Percentiles rank a stretch among this genome's conserved stretches.
phyloP scores from a whole-genome alignment of 768 basidiomycete species.

The Phlebiopsis flavidoalba region DNA sequence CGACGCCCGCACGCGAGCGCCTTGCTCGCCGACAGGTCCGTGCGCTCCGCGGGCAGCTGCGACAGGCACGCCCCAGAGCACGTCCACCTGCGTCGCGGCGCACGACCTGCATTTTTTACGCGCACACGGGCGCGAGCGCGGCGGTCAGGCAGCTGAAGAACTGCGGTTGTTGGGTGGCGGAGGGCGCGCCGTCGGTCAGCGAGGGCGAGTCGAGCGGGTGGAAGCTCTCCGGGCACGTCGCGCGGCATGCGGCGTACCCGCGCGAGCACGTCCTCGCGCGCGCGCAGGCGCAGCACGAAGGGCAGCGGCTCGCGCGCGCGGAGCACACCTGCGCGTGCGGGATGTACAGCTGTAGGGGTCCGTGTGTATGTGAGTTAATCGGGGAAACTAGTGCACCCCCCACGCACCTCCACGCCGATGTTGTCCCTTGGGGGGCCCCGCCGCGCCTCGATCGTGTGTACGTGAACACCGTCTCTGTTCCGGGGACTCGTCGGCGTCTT shows the following conservation, averaged over 20 bases:
- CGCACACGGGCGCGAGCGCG: conserved; percentile 1
- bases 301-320: conserved; percentile 21
- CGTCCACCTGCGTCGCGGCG: conserved; percentile 12
- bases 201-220: conserved; percentile 15
- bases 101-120: conserved; percentile 3
- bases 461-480: conserved; percentile 20
- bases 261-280: conserved; percentile 16
- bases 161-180: conserved; percentile 11
- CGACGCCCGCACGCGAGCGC: conserved; percentile 17
- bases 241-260: conserved; percentile 17
- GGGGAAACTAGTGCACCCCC: background rate
- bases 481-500: conserved; percentile 13
- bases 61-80: background rate
- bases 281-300: conserved; percentile 21
- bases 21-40: conserved; percentile 10
- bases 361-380: background rate
- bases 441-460: conserved; percentile 12
- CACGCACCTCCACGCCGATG: conserved; percentile 18
- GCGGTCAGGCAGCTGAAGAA: conserved; percentile 1
- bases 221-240: conserved; percentile 20
- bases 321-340: conserved; percentile 21
- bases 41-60: background rate
- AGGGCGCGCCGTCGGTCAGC: conserved; percentile 5
- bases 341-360: conserved; percentile 18
- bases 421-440: conserved; percentile 2